Base-by-base conservation (phyloP, 208 protist species). In the Acanthamoeba culbertsoni region DNA sequence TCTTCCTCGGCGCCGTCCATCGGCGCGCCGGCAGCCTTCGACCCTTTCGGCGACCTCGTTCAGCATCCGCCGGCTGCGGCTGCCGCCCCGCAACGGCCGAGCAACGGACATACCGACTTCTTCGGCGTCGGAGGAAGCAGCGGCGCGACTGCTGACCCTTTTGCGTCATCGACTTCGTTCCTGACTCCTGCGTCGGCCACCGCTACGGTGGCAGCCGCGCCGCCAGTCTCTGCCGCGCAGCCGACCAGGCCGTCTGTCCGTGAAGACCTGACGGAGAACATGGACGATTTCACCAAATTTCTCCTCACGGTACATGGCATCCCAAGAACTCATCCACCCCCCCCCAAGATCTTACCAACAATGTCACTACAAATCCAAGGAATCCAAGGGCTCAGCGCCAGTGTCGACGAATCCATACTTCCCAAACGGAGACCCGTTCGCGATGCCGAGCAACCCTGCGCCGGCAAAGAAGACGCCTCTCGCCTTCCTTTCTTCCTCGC, bases 281-380 rank as follows among this genome's bases (percentile, higher is more conserved):
- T 79, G 68, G 68, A 79, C 42, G 68, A 79, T 28, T 79, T 79
- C 68, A 79, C 68, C 33, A 79, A 79, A 28, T 79, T 79, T 40
- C 68, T 79, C 2, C 68, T 79, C 68, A 79, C 68, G 8, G 59
- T 68, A 68, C 59, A 14, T 10, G 28, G 28, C n/a, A 2, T 7
- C 55, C 20, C 55, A 55, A 23, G 7, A 7, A 55, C 18, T 62
- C 23, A 3, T 62, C 53, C n/a, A n/a, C n/a, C n/a, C n/a, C n/a
- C n/a, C n/a, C n/a, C n/a, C n/a, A n/a, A n/a, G n/a, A n/a, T 3
- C 7, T n/a, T 14, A n/a, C 53, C 28, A 3, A 62, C 53, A 14
- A n/a, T 62, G 53, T 5, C 53, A n/a, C 8, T 55, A 18, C 48
- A 23, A 8, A 23, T 8, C 18, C 8, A 55, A 68, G 59, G 68